Evolutionary conservation across 2,329 filamentous ascomycete species (phyloP), one percentile per base, ranked within the genome.

Genomic region (Colletotrichum sp.): DNA sequence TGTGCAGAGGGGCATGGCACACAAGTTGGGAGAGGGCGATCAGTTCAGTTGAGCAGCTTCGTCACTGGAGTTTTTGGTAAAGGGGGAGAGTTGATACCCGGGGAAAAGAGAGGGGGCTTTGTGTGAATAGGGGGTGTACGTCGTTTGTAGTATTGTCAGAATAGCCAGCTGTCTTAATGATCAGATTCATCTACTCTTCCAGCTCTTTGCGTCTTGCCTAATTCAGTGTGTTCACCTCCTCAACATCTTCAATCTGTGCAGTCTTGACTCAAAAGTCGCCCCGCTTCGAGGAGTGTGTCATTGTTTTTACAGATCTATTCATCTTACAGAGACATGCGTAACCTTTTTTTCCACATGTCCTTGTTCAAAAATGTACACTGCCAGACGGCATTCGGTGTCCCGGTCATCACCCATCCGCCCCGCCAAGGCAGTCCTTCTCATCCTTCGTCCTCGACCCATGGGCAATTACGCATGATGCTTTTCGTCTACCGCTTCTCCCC

Each of bases 21-120:
- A 90, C 19, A 89, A 88, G 75, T 85, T 92, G n/a, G 91, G 90
- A 0, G 88, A 92, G 77, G 90, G 90, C 0, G 93, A 95, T 83
- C 92, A 94, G 76, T 95, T 95, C 78, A 93, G 90, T 76, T 83
- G 72, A 79, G 59, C n/a, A 22, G 59, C 55, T 72, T 22, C 16
- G 77, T 78, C 77, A 68, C 74, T 74, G 75, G 78, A 79, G 79
- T 78, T 79, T 80, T 80, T 77, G 64, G 52, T 57, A 55, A 12
- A 73, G 63, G 44, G 44, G 44, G n/a, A 22, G 44, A 52, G 44
- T 52, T 67, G 74, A 78, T 76, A 77, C 75, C 75, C 75, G 36
- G 60, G 68, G 55, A 16, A 71, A 55, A 28, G 48, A 25, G 70
- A 61, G 57, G 34, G 22, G 28, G 27, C 59, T 4, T 25, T 64